A percentile compares a stretch with the other conserved stretches of the same genome.
Evolutionary conservation across 2,329 filamentous ascomycete genomes (phyloP).

Genomic region (Lithohypha guttulata): DNA sequence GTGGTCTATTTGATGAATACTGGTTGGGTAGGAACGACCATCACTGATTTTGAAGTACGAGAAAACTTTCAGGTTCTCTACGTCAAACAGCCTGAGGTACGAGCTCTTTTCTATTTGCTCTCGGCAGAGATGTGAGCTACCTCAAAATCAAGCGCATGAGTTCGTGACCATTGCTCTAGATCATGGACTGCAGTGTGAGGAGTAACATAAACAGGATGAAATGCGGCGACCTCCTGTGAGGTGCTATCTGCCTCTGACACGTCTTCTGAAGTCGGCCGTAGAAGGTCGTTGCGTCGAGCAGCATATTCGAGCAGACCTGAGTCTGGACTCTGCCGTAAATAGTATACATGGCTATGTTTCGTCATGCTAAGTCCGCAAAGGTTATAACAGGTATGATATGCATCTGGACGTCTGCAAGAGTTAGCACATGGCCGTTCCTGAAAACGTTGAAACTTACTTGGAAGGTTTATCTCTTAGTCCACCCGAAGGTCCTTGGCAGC

Average conservation of each 20-base stretch:
- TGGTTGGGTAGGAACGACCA: too few relatives aligned
- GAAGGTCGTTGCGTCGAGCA: conserved; percentile 22
- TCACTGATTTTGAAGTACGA: too few relatives aligned
- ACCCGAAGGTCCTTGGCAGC: conserved; percentile 68
- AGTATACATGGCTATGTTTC: conserved; percentile 52
- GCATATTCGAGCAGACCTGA: conserved; percentile 30
- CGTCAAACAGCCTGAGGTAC: too few relatives aligned
- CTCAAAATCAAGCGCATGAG: conserved; percentile 47
- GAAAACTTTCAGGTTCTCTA: too few relatives aligned
- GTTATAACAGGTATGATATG: conserved; percentile 89
- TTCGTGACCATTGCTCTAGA: conserved; percentile 54
- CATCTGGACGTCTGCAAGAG: conserved; percentile 56
- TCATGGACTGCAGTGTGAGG: conserved; percentile 58
- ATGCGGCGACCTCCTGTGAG: conserved; percentile 31
- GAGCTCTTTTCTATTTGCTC: too few relatives aligned
- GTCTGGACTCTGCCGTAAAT: conserved; percentile 20
- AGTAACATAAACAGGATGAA: conserved; percentile 80
- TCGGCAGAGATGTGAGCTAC: too few relatives aligned
- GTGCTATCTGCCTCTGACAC: conserved; percentile 37
- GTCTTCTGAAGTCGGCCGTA: conserved; percentile 28
- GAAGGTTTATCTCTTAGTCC: conserved; percentile 89
- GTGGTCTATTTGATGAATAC: too few relatives aligned
- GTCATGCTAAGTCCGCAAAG: conserved; percentile 74
- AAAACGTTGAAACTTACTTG: conserved; percentile 49
- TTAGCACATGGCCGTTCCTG: conserved; percentile 18